Evolutionary conservation across 2,329 filamentous ascomycete species (phyloP).

Genomic region (Aspergillus oerlinghausenensis): DNA sequence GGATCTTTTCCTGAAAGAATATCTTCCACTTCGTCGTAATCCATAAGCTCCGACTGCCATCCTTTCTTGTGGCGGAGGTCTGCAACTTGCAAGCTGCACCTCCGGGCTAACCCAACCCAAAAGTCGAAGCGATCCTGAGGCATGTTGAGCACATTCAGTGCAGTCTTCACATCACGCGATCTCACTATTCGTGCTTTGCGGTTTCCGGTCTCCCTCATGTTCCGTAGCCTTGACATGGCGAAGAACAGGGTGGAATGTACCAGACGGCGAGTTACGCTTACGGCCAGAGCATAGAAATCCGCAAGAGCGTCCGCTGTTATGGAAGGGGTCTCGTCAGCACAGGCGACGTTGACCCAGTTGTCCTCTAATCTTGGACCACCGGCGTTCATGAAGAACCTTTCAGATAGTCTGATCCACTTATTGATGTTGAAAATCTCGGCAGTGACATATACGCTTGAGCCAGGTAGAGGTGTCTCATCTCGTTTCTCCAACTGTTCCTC

Average conservation of each 20-base stretch:
- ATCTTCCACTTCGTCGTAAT: conserved; percentile 42
- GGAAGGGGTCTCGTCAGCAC: conserved; percentile 54
- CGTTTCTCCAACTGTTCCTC: conserved; percentile 21
- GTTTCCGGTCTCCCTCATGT: conserved; percentile 35
- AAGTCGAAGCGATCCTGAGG: conserved; percentile 43
- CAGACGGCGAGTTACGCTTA: conserved; percentile 66
- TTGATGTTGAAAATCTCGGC: conserved; percentile 55
- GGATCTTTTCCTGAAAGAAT: conserved; percentile 24
- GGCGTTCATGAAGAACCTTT: conserved; percentile 70
- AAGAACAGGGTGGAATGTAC: conserved; percentile 66
- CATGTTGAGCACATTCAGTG: conserved; percentile 52
- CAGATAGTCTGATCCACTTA: conserved; percentile 61
- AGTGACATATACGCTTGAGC: conserved; percentile 42
- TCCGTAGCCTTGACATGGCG: conserved; percentile 63
- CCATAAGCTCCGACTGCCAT: conserved; percentile 24
- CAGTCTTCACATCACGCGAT: conserved; percentile 50
- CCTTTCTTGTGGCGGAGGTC: conserved; percentile 32
- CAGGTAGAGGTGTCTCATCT: conserved; percentile 21
- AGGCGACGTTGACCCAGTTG: conserved; percentile 63
- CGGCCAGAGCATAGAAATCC: conserved; percentile 66
- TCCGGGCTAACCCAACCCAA: conserved; percentile 50
- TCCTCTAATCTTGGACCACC: conserved; percentile 51
- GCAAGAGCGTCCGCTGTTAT: conserved; percentile 71
- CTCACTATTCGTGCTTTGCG: conserved; percentile 35
- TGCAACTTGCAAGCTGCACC: conserved; percentile 50